A percentile compares a stretch with the other conserved stretches of the same genome.
phyloP scores from a whole-genome alignment of 805 yeast genomes.

The Starmerella floris region DNA sequence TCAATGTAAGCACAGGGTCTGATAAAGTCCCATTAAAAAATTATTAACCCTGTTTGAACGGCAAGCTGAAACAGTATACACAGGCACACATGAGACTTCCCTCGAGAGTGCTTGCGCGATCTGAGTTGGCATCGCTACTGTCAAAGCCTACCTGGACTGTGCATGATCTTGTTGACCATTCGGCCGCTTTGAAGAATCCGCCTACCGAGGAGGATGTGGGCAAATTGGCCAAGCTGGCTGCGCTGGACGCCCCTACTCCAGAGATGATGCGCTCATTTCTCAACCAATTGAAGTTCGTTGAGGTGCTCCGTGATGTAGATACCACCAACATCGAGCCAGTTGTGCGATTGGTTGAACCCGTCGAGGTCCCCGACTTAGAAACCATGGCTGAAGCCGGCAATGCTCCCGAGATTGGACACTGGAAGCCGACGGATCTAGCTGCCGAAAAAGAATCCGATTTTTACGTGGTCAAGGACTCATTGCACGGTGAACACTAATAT shows the following conservation, averaged over 20 bases:
- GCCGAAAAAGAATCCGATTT: conserved; percentile 19
- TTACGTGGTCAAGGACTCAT: conserved; percentile 23
- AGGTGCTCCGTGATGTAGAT: conserved; percentile 28
- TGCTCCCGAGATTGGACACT: conserved; percentile 17
- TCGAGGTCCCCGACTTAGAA: conserved; percentile 18
- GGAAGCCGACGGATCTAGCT: conserved; percentile 25
- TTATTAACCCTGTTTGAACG: too few relatives aligned
- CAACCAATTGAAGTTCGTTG: conserved; percentile 30
- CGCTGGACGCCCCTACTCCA: conserved; percentile 20
- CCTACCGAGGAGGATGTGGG: conserved; percentile 15
- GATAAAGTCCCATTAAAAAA: too few relatives aligned
- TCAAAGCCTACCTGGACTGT: conserved; percentile 24
- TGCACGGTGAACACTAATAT: conserved; percentile 7
- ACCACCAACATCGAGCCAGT: conserved; percentile 28
- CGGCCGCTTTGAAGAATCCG: conserved; percentile 14
- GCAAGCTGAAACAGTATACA: not conserved
- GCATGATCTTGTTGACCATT: conserved; percentile 20
- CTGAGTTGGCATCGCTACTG: conserved; percentile 15
- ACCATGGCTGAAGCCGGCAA: conserved; percentile 6
- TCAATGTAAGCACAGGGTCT: too few relatives aligned
- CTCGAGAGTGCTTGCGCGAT: conserved; percentile 1
- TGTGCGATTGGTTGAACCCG: conserved; percentile 21
- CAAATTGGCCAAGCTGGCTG: conserved; percentile 15
- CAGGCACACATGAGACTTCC: conserved; percentile 4
- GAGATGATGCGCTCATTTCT: conserved; percentile 24